Evolutionary conservation across 1,284 basidiomycete species (phyloP).

Genomic region (Porogramme epimiltina): DNA sequence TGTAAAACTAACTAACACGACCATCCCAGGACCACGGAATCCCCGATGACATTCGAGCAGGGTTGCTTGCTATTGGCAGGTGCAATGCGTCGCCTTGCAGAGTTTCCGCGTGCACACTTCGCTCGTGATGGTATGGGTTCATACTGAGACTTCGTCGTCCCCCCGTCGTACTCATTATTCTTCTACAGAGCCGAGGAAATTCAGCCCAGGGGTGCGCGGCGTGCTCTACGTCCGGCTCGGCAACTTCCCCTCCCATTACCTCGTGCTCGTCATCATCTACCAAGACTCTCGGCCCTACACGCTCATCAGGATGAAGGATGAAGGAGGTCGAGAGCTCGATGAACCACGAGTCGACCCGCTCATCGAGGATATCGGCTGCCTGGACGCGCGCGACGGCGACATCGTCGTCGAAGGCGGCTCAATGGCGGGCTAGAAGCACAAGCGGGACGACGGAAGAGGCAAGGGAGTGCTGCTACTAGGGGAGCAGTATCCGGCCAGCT

Average conservation of each 20-base stretch:
- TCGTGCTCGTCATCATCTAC: constrained; percentile 77
- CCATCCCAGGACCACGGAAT: neutral
- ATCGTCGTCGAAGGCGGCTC: constrained; percentile 24
- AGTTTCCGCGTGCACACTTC: constrained; percentile 69
- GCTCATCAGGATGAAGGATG: constrained; percentile 67
- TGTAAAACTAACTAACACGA: neutral
- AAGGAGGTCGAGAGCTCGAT: constrained; percentile 49
- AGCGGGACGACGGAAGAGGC: constrained; percentile 30
- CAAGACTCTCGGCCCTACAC: constrained; percentile 77
- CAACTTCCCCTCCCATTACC: constrained; percentile 71
- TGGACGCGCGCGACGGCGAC: constrained; percentile 59
- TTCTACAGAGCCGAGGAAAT: constrained; percentile 57
- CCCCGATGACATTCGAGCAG: neutral
- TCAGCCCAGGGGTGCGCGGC: constrained; percentile 57
- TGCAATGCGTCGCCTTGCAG: constrained; percentile 72
- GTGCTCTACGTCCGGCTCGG: constrained; percentile 71
- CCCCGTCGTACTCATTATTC: neutral
- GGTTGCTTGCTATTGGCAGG: constrained; percentile 56
- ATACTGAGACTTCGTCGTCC: neutral
- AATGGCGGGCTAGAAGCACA: constrained; percentile 37
- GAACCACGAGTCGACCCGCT: constrained; percentile 58
- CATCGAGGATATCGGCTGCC: constrained; percentile 78
- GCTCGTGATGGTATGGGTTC: constrained; percentile 57
- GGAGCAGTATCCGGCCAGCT: constrained; percentile 42
- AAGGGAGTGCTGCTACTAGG: constrained; percentile 6